Conservation (phyloP, 2,329 filamentous ascomycete genomes). For the Stagonosporopsis cucurbitacearum region DNA sequence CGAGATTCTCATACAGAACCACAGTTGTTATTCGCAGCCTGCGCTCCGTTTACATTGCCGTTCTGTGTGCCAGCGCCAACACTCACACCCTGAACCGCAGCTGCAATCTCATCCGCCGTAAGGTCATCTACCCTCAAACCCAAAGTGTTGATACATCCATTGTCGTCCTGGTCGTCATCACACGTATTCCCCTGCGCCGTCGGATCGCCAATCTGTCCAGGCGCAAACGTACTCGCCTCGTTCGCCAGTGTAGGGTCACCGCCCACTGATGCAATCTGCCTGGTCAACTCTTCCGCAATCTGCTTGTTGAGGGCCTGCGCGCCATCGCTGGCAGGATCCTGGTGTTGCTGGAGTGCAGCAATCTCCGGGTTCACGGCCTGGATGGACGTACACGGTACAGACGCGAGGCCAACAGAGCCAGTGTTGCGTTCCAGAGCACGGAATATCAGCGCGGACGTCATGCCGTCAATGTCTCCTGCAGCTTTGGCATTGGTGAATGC, state of each 20-base stretch:
- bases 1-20: background rate
- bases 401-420: constrained; percentile 62
- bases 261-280: constrained; percentile 66
- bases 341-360: constrained; percentile 67
- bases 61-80: constrained; percentile 21
- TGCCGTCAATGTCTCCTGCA: constrained; percentile 59
- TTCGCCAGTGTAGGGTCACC: constrained; percentile 68
- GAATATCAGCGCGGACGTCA: constrained; percentile 62
- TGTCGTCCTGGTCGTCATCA: constrained; percentile 55
- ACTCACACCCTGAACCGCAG: constrained; percentile 52
- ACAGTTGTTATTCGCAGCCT: background rate
- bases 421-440: constrained; percentile 67
- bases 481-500: constrained; percentile 67
- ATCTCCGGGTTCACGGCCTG: constrained; percentile 69
- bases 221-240: constrained; percentile 67
- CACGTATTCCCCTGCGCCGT: constrained; percentile 62
- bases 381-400: constrained; percentile 62
- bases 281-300: constrained; percentile 65
- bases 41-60: background rate
- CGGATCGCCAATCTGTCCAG: constrained; percentile 61
- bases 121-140: constrained; percentile 62
- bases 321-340: constrained; percentile 68
- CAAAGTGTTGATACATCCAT: constrained; percentile 63
- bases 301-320: constrained; percentile 66
- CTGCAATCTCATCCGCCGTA: constrained; percentile 58